Percentiles rank a stretch among this genome's conserved stretches.
phyloP scores from a whole-genome alignment of 2,329 filamentous ascomycete genomes.

The Fusarium sp. region DNA sequence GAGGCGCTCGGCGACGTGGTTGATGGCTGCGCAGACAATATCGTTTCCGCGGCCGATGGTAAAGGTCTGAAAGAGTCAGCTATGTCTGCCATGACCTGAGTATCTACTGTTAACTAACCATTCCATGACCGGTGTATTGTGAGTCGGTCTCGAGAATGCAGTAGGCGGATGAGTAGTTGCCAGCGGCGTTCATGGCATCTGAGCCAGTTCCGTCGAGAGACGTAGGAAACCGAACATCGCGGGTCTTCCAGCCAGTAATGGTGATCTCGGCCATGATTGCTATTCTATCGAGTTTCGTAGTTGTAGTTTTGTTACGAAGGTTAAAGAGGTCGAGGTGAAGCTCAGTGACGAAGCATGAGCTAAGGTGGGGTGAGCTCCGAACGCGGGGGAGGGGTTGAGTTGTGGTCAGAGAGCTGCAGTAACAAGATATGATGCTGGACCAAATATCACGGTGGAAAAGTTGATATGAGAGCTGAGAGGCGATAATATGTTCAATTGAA shows the following conservation, averaged over 20 bases:
- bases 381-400: conserved; percentile 38
- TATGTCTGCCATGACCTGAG: neutral
- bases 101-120: conserved; percentile 62
- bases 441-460: neutral
- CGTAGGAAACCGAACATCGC: conserved; percentile 86
- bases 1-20: conserved; percentile 81
- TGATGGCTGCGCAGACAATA: conserved; percentile 88
- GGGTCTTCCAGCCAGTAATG: conserved; percentile 78
- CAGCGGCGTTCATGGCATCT: conserved; percentile 95
- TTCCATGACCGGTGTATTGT: conserved; percentile 78
- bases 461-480: neutral
- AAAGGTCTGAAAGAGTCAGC: conserved; percentile 67
- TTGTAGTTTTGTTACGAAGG: neutral
- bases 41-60: conserved; percentile 93
- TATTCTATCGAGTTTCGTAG: neutral
- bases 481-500: conserved; percentile 24
- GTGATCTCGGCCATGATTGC: conserved; percentile 65
- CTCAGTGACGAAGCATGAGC: conserved; percentile 21
- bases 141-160: conserved; percentile 89
- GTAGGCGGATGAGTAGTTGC: conserved; percentile 95
- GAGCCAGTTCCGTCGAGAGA: conserved; percentile 96
- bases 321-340: conserved; percentile 5
- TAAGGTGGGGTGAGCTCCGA: conserved; percentile 37
- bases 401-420: conserved; percentile 1
- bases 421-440: neutral